phyloP scores from a whole-genome alignment of 768 basidiomycete species.

The Wakefieldia striispora region DNA sequence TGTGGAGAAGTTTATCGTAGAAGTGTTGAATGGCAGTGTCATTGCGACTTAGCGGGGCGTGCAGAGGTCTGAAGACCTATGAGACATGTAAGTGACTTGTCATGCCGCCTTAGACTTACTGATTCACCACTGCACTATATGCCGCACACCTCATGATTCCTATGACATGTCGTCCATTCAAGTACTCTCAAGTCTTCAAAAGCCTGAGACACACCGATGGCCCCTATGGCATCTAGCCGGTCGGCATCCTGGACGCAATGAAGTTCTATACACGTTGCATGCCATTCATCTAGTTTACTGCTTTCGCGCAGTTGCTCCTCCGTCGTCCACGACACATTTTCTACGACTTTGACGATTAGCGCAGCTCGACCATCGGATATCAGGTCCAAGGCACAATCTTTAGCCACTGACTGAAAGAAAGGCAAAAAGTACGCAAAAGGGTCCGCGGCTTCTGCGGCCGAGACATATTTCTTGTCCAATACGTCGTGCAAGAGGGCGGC shows the following conservation, averaged over 20 bases:
- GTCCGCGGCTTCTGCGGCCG: slow-evolving; percentile 52
- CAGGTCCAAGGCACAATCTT: slow-evolving; percentile 49
- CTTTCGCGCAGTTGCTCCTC: slow-evolving; percentile 64
- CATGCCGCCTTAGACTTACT: slow-evolving; percentile 28
- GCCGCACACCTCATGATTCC: slow-evolving; percentile 70
- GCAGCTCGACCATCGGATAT: slow-evolving; percentile 59
- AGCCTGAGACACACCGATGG: slow-evolving; percentile 53
- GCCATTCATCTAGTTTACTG: slow-evolving; percentile 63
- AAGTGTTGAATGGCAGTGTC: slow-evolving; percentile 78
- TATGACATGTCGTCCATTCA: slow-evolving; percentile 15
- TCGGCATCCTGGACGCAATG: slow-evolving; percentile 84
- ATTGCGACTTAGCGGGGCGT: slow-evolving; percentile 47
- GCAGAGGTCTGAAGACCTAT: slow-evolving; percentile 36
- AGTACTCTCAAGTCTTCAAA: neutral
- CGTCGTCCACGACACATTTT: slow-evolving; percentile 83
- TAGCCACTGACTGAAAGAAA: slow-evolving; percentile 50
- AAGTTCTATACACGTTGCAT: slow-evolving; percentile 67
- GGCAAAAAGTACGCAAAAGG: slow-evolving; percentile 67
- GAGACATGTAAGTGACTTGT: neutral
- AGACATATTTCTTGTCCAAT: slow-evolving; percentile 81
- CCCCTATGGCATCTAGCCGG: slow-evolving; percentile 75
- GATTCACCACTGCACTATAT: slow-evolving; percentile 54
- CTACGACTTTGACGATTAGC: slow-evolving; percentile 58
- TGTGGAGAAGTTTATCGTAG: slow-evolving; percentile 78
- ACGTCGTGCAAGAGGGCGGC: slow-evolving; percentile 89